phyloP scores from a whole-genome alignment of 2,329 filamentous ascomycete species.

The Aureobasidium sp. region DNA sequence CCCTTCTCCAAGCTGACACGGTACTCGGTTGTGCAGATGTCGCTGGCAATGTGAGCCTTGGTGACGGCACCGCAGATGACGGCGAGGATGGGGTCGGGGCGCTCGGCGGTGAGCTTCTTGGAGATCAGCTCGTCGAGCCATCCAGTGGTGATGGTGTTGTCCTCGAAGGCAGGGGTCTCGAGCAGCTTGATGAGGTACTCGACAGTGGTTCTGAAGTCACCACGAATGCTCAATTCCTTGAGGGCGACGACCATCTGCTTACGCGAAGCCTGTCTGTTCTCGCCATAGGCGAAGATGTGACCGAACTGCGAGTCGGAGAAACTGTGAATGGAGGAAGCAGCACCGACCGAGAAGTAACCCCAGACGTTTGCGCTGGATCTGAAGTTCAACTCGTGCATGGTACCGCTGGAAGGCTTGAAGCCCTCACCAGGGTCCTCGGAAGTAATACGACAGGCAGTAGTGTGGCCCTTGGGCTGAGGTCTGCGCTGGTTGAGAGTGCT shows the following conservation, averaged over 20 bases:
- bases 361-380: constrained; percentile 97
- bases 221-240: constrained; percentile 98
- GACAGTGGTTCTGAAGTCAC: constrained; percentile 97
- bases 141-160: constrained; percentile 97
- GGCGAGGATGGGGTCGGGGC: constrained; percentile 88
- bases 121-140: constrained; percentile 99
- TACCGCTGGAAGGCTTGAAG: constrained; percentile 98
- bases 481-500: constrained; percentile 80
- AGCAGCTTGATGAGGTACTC: constrained; percentile 98
- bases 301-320: constrained; percentile 99
- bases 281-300: constrained; percentile 98
- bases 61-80: constrained; percentile 91
- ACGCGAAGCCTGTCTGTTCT: constrained; percentile 89
- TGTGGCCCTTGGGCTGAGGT: constrained; percentile 91
- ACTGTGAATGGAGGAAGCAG: constrained; percentile 93
- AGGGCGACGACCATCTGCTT: constrained; percentile 99
- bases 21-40: constrained; percentile 82
- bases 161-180: constrained; percentile 96
- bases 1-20: constrained; percentile 86
- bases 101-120: constrained; percentile 92
- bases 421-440: constrained; percentile 98
- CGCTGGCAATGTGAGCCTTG: constrained; percentile 91
- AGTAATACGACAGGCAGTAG: constrained; percentile 96
- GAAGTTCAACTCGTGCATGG: constrained; percentile 99
- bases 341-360: constrained; percentile 99